Evolutionary conservation across 108 stramenopile species (phyloP).

Genomic region (Pseudonitzschia multistriata): DNA sequence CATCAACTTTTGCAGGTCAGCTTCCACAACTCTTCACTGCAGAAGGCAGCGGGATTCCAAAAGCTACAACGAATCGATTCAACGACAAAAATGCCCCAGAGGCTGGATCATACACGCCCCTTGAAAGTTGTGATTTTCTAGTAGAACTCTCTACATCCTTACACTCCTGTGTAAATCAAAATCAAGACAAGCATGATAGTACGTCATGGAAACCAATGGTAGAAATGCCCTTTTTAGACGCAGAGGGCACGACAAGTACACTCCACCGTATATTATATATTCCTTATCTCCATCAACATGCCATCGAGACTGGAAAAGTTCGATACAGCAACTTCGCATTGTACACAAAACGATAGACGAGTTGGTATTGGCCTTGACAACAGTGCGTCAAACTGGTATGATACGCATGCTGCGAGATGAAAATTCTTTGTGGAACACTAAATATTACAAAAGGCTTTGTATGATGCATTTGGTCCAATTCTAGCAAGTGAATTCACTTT

Average conservation of each 20-base stretch:
- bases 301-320: slow-evolving; percentile 22
- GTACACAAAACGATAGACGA: not conserved
- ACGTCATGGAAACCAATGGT: slow-evolving; percentile 33
- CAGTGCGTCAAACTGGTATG: too few species aligned
- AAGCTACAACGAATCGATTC: slow-evolving; percentile 40
- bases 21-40: slow-evolving; percentile 84
- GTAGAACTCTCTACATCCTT: slow-evolving; percentile 58
- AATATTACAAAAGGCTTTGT: too few species aligned
- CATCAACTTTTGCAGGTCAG: slow-evolving; percentile 87
- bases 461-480: too few species aligned
- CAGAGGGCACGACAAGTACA: slow-evolving; percentile 32
- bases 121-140: slow-evolving; percentile 68
- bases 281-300: slow-evolving; percentile 42
- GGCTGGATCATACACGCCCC: slow-evolving; percentile 48
- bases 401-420: too few species aligned
- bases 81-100: slow-evolving; percentile 85
- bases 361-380: too few species aligned
- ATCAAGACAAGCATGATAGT: slow-evolving; percentile 8
- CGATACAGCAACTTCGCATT: slow-evolving; percentile 31
- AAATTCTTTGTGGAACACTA: too few species aligned
- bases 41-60: slow-evolving; percentile 45
- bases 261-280: slow-evolving; percentile 54
- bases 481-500: too few species aligned
- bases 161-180: slow-evolving; percentile 3
- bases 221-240: slow-evolving; percentile 43